A percentile compares a stretch with the other conserved stretches of the same genome.
Evolutionary conservation across 2,329 filamentous ascomycete genomes (phyloP).

Genomic region (Botrytis fabae): DNA sequence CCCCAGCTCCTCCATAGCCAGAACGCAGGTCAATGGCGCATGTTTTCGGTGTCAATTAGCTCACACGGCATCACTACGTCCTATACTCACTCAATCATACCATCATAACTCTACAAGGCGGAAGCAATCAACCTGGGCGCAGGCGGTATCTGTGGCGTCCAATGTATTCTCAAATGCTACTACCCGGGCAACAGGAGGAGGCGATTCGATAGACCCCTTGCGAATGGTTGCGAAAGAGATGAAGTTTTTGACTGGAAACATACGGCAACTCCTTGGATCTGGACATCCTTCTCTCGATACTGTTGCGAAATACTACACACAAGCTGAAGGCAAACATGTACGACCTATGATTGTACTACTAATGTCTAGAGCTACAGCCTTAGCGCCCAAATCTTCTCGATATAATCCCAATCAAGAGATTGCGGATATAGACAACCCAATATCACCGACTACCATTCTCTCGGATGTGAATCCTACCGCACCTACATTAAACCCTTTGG

Average conservation of each 20-base stretch:
- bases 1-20: constrained; percentile 41
- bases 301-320: constrained; percentile 97
- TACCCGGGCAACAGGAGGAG: constrained; percentile 57
- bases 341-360: constrained; percentile 91
- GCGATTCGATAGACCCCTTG: constrained; percentile 81
- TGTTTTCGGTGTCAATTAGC: constrained; percentile 45
- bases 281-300: constrained; percentile 93
- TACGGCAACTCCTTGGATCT: constrained; percentile 87
- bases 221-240: constrained; percentile 93
- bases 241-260: constrained; percentile 92
- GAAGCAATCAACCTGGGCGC: constrained; percentile 69
- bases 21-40: constrained; percentile 42
- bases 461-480: constrained; percentile 78
- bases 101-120: constrained; percentile 45
- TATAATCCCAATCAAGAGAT: constrained; percentile 39
- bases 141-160: constrained; percentile 69
- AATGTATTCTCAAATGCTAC: constrained; percentile 70
- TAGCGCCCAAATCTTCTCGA: constrained; percentile 64
- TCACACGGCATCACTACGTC: constrained; percentile 22
- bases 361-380: constrained; percentile 91
- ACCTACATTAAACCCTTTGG: constrained; percentile 52
- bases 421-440: constrained; percentile 56
- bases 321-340: constrained; percentile 94
- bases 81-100: constrained; percentile 30
- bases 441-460: constrained; percentile 63